Conservation (phyloP, 305 asterid genomes). For the Fraxinus velutina region DNA sequence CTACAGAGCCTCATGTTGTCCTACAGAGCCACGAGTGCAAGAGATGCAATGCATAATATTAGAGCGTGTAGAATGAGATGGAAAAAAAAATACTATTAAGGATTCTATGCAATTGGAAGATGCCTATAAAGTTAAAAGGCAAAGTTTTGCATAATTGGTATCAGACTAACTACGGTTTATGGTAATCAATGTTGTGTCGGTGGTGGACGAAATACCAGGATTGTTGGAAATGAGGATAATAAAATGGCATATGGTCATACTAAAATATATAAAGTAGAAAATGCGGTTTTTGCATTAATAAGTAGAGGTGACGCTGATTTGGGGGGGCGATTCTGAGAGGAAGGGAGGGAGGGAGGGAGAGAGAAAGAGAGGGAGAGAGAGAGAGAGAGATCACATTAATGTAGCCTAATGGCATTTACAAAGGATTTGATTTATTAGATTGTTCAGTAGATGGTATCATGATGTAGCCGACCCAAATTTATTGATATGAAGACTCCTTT, state of each 20-base stretch:
- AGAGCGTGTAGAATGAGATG: neutral
- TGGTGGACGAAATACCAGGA: neutral
- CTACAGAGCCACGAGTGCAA: neutral
- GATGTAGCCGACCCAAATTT: neutral
- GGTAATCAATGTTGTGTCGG: neutral
- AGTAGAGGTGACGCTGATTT: neutral
- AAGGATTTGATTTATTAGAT: neutral
- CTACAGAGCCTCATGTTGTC: neutral
- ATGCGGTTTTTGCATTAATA: neutral
- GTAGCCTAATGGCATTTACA: neutral
- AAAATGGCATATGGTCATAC: neutral
- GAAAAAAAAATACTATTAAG: neutral
- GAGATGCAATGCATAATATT: neutral
- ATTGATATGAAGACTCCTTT: neutral
- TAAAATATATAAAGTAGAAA: neutral
- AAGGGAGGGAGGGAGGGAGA: neutral
- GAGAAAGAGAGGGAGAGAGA: neutral
- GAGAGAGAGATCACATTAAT: neutral
- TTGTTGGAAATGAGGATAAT: neutral
- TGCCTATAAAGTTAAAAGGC: neutral
- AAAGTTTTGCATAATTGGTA: neutral
- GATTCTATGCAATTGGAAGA: neutral
- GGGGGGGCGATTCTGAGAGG: neutral
- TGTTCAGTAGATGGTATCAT: neutral
- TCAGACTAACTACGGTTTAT: neutral